Evolutionary conservation across 805 yeast species (phyloP), one percentile per base, ranked within the genome.

Genomic region (Metschnikowia peoriensis): DNA sequence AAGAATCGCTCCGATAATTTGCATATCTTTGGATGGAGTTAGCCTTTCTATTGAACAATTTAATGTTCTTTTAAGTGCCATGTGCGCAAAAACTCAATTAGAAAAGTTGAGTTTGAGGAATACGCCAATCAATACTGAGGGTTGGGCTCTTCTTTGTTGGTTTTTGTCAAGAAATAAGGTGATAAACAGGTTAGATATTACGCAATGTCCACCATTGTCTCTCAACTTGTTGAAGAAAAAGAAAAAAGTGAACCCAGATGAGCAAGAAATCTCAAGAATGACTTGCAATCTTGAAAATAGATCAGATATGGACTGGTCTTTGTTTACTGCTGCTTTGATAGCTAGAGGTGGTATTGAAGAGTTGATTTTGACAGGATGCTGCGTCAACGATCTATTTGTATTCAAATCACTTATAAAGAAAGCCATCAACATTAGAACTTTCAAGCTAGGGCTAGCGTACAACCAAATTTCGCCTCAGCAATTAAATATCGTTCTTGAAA

Each of bases 61-160:
- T 52, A 77, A 83, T 59, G 82, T 86, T 27, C 66, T 93, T n/a
- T 70, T 92, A 34, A 74, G 87, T 29, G 84, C 97, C 0, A 69
- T 93, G 63, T 73, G 83, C 35, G 80, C 84, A 41, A 86, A 91
- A 50, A 77, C 77, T 5, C 81, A 81, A 44, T 67, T 92, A 49
- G 88, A 85, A 56, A 88, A 89, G 61, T 64, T 93, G 28, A 85
- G 94, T 7, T 70, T 93, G 56, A 74, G 93, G 61, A 92, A 92
- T 65, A 88, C 93, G 0, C 84, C 86, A 6, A 79, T 92, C 47
- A 84, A 85, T 61, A 69, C 69, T 1, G 80, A 79, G 46, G 92
- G 93, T 38, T 92, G 98, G 98, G 78, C 81, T 54, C 71, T 81
- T 44, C 71, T 92, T 43, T 88, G 96, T 65, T 85, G 86, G 76